Evolutionary conservation across 495 filamentous ascomycete species (phyloP).

Genomic region (Mytilinidion resinicola): DNA sequence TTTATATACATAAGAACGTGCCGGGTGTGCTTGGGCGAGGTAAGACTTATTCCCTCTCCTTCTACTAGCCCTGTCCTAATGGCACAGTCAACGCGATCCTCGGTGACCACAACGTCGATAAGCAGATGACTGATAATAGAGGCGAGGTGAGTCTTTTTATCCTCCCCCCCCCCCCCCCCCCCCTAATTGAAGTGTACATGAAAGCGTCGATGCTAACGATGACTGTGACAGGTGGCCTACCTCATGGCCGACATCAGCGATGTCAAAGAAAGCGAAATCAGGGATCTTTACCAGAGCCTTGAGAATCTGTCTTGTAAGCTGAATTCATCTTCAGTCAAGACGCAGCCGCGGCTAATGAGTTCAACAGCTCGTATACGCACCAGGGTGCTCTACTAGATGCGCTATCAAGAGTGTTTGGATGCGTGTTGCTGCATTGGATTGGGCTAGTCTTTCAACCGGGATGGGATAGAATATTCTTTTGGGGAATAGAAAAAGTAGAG

Average conservation of each 20-base stretch:
- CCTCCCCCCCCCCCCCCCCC: too few species aligned
- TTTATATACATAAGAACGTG: slow-evolving; percentile 94
- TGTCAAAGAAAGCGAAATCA: slow-evolving; percentile 72
- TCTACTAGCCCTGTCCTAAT: too few species aligned
- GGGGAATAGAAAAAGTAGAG: background rate
- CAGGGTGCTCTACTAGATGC: slow-evolving; percentile 71
- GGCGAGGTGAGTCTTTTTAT: slow-evolving; percentile 56
- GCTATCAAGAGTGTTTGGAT: background rate
- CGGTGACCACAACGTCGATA: slow-evolving; percentile 93
- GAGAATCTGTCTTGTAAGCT: slow-evolving; percentile 73
- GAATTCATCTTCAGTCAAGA: background rate
- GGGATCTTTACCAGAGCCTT: slow-evolving; percentile 73
- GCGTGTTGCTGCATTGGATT: background rate
- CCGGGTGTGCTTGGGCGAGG: slow-evolving; percentile 81
- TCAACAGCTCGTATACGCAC: slow-evolving; percentile 60
- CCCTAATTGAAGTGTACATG: slow-evolving; percentile 23
- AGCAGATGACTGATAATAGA: slow-evolving; percentile 92
- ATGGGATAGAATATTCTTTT: background rate
- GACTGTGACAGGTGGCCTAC: slow-evolving; percentile 60
- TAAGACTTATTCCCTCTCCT: background rate
- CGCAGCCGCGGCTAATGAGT: slow-evolving; percentile 44
- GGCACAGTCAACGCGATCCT: slow-evolving; percentile 79
- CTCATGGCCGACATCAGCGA: slow-evolving; percentile 96
- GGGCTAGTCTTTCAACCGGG: background rate
- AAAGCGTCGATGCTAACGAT: background rate